Evolutionary conservation across 169 alveolate species (phyloP).

Genomic region (Cryptosporidium bovis): DNA sequence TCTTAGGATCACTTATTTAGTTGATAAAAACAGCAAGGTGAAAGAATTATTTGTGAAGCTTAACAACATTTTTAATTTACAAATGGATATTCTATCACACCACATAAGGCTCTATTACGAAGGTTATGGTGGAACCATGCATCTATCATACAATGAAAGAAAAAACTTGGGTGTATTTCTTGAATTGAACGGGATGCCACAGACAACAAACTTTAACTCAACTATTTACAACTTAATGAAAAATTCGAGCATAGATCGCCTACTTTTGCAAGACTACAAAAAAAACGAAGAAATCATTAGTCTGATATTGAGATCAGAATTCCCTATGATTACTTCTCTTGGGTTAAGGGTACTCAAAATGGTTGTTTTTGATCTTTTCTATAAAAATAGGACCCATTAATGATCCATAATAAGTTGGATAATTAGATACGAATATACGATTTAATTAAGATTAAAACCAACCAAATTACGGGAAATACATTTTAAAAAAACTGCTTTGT

Average conservation of each 20-base stretch:
- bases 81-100: slow-evolving; percentile 10
- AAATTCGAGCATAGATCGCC: not conserved
- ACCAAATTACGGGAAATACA: no score
- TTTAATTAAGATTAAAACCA: no score
- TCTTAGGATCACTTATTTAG: slow-evolving; percentile 14
- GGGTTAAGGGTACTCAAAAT: slow-evolving; percentile 36
- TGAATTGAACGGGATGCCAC: slow-evolving; percentile 39
- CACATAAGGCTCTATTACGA: slow-evolving; percentile 25
- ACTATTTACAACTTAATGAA: not conserved
- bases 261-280: slow-evolving; percentile 6
- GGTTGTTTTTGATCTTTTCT: not conserved
- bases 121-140: not conserved
- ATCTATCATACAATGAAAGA: slow-evolving; percentile 48
- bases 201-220: slow-evolving; percentile 13
- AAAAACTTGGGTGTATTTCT: slow-evolving; percentile 29
- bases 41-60: slow-evolving; percentile 11
- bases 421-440: no score
- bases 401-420: not conserved
- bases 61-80: slow-evolving; percentile 11
- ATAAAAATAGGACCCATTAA: not conserved
- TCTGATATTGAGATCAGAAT: slow-evolving; percentile 4
- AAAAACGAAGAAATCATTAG: slow-evolving; percentile 6
- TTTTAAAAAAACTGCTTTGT: no score
- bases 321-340: slow-evolving; percentile 54
- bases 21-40: slow-evolving; percentile 7